Percentiles rank a stretch among this genome's conserved stretches.
Evolutionary conservation across 192 early-diverging fungal species (phyloP).

Genomic region (Backusella sp.): DNA sequence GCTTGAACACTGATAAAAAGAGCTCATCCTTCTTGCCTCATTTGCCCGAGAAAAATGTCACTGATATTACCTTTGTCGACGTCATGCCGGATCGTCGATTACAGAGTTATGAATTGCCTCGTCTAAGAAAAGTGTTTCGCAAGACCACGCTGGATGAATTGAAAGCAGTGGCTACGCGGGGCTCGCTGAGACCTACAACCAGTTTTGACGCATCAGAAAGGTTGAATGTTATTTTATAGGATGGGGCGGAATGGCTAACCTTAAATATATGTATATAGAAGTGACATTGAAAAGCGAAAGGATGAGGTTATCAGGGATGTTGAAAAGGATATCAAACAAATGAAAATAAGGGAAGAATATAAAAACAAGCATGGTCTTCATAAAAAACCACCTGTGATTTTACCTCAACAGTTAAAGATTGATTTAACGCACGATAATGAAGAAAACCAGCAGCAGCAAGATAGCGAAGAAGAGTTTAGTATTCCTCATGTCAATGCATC

Average conservation of each 20-base stretch:
- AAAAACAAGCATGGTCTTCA: conserved; percentile 33
- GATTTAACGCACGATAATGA: background rate
- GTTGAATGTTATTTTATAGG: background rate
- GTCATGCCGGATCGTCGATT: no score
- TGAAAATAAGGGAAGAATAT: conserved; percentile 21
- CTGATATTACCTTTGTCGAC: background rate
- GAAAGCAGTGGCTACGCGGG: background rate
- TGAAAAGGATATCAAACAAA: conserved; percentile 14
- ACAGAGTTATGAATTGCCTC: background rate
- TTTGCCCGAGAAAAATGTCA: background rate
- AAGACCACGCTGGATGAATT: conserved; percentile 6
- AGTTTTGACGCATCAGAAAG: background rate
- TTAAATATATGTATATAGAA: background rate
- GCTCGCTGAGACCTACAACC: background rate
- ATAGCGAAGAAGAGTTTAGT: background rate
- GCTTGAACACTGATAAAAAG: background rate
- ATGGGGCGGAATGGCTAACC: background rate
- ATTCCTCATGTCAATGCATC: background rate
- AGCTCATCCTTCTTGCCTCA: background rate
- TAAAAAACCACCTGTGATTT: conserved; percentile 23
- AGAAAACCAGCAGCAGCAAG: background rate
- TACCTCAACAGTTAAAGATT: background rate
- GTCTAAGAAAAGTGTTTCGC: background rate
- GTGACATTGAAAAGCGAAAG: conserved; percentile 17
- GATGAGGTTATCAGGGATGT: conserved; percentile 15